A percentile compares a stretch with the other conserved stretches of the same genome.
Evolutionary conservation across 208 protist species (phyloP).

Genomic region (Leishmania gerbilli): DNA sequence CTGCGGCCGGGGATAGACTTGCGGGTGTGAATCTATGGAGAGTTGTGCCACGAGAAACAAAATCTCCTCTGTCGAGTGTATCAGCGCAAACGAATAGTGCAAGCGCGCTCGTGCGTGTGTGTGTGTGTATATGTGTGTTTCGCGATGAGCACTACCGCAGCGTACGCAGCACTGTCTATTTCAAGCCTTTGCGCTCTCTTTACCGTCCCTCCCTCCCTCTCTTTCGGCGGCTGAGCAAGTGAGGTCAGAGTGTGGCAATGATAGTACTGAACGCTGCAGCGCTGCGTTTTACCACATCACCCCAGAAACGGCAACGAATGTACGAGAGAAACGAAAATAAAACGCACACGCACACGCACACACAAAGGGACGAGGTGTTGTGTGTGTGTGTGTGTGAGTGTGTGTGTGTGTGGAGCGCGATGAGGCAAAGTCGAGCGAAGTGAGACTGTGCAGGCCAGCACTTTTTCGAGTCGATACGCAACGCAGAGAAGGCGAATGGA

Average conservation of each 20-base stretch:
- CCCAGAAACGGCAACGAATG: neutral
- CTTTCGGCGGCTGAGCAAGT: neutral
- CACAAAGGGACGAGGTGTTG: neutral
- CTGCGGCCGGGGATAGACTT: neutral
- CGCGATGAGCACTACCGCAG: neutral
- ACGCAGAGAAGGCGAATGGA: neutral
- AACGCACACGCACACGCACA: neutral
- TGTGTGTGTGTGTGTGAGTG: too few species aligned
- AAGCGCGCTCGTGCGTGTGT: neutral
- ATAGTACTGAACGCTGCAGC: neutral
- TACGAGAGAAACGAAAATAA: neutral
- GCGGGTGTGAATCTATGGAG: neutral
- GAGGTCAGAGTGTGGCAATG: neutral
- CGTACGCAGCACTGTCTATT: neutral
- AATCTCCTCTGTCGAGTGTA: neutral
- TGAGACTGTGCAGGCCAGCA: neutral
- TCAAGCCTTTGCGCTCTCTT: neutral
- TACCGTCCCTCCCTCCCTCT: neutral
- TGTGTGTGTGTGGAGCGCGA: neutral
- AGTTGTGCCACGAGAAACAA: neutral
- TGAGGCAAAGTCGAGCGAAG: neutral
- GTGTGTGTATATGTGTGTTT: conserved; percentile 1
- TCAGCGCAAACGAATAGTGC: neutral
- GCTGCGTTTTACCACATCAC: neutral
- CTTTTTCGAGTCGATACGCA: neutral